Evolutionary conservation across 345 rosid genomes (phyloP).

Genomic region (Lumnitzera littorea): DNA sequence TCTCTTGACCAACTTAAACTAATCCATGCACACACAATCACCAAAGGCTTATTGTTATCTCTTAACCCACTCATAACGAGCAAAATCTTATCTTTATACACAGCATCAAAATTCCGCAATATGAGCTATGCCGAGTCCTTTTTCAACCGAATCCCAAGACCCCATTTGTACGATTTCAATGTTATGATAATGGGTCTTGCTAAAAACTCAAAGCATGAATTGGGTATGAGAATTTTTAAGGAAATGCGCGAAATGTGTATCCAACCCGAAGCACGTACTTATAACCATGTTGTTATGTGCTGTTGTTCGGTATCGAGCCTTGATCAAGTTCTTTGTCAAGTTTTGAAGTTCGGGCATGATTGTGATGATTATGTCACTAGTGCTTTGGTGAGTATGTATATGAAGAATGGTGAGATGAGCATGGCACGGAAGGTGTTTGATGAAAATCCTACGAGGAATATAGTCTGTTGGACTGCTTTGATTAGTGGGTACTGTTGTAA

Average conservation of each 20-base stretch:
- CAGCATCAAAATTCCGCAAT: conserved; percentile 13
- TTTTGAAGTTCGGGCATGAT: conserved; percentile 18
- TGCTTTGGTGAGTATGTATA: conserved; percentile 15
- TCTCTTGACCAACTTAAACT: conserved; percentile 17
- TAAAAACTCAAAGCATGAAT: conserved; percentile 8
- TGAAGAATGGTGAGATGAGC: conserved; percentile 13
- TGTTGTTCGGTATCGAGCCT: conserved; percentile 14
- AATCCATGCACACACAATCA: conserved; percentile 24
- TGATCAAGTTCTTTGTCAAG: conserved; percentile 14
- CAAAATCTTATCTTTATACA: conserved; percentile 24
- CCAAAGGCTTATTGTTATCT: conserved; percentile 6
- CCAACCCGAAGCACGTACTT: conserved; percentile 17
- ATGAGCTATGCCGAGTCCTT: conserved; percentile 13
- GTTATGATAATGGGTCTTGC: conserved; percentile 25
- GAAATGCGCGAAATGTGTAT: conserved; percentile 15
- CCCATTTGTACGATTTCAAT: conserved; percentile 18
- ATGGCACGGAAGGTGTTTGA: conserved; percentile 17
- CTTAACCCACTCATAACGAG: conserved; percentile 18
- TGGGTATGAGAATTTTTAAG: conserved; percentile 14
- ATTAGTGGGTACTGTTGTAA: conserved; percentile 12
- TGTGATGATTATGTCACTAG: conserved; percentile 17
- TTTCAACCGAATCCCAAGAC: conserved; percentile 18
- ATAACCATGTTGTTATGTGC: conserved; percentile 17
- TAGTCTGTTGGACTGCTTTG: conserved; percentile 26
- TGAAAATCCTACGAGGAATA: conserved; percentile 8